phyloP scores from a whole-genome alignment of 2,329 filamentous ascomycete species.

The Claviceps sp. region DNA sequence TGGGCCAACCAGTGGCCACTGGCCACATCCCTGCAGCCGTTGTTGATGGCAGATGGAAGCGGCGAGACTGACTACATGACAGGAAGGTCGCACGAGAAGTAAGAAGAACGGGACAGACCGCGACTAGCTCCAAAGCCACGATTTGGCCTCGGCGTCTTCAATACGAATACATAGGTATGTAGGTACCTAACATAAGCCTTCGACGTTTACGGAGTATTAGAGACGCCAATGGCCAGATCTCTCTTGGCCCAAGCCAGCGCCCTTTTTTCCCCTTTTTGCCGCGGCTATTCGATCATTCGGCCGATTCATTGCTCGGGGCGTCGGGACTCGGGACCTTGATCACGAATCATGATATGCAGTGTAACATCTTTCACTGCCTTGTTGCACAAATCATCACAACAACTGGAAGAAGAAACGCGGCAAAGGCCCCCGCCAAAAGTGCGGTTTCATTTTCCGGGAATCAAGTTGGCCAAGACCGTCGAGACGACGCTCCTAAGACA shows the following conservation, averaged over 20 bases:
- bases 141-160: not conserved
- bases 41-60: no score
- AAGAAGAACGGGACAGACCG: not conserved
- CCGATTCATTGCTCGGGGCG: not conserved
- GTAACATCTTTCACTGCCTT: not conserved
- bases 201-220: no score
- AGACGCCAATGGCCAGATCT: not conserved
- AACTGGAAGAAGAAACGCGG: not conserved
- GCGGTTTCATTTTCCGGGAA: no score
- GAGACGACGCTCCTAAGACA: not conserved
- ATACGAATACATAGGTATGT: no score
- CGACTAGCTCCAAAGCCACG: not conserved
- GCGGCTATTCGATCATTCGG: not conserved
- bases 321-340: not conserved
- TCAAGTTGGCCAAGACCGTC: not conserved
- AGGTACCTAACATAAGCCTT: no score
- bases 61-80: no score
- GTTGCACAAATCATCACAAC: not conserved
- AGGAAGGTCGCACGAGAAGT: no score
- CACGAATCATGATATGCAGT: not conserved
- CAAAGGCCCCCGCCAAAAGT: not conserved
- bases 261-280: not conserved
- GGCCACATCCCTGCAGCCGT: no score
- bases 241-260: no score
- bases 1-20: no score